phyloP scores from a whole-genome alignment of 2,329 filamentous ascomycete genomes.

The Phaeosphaeria sp. region DNA sequence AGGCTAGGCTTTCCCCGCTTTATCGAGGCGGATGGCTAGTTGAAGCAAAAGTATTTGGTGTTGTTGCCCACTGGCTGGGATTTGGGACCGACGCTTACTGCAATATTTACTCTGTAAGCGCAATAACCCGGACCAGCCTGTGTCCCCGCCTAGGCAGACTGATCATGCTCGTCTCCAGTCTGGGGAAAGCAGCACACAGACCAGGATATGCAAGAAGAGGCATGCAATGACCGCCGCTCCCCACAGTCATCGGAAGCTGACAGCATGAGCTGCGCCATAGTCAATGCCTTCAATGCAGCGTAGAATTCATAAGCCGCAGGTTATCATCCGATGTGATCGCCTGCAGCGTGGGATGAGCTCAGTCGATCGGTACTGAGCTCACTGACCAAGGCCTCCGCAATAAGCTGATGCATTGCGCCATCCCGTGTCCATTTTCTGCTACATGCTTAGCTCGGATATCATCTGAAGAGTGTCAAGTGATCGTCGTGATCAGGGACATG shows the following conservation, averaged over 20 bases:
- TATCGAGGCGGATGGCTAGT: neutral
- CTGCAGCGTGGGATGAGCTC: neutral
- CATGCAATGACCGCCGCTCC: neutral
- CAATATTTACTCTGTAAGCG: neutral
- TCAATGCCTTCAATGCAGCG: neutral
- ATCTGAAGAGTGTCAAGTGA: neutral
- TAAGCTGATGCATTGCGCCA: neutral
- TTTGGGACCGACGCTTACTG: neutral
- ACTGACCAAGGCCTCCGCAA: neutral
- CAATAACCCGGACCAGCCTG: neutral
- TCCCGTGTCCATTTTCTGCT: neutral
- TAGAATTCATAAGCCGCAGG: neutral
- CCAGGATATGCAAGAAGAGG: neutral
- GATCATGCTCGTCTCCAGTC: neutral
- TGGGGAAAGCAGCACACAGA: neutral
- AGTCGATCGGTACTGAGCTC: neutral
- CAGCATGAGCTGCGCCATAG: neutral
- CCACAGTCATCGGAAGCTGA: slow-evolving; percentile 1
- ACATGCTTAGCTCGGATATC: neutral
- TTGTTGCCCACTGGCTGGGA: neutral
- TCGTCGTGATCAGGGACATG: neutral
- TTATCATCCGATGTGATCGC: neutral
- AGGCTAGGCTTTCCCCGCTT: neutral
- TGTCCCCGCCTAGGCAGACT: neutral
- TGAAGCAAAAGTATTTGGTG: neutral